These are phyloP conservation scores for Excoecaria agallocha DNA, from an alignment of 345 rosid genomes.

Conservation along the genomic window DNA sequence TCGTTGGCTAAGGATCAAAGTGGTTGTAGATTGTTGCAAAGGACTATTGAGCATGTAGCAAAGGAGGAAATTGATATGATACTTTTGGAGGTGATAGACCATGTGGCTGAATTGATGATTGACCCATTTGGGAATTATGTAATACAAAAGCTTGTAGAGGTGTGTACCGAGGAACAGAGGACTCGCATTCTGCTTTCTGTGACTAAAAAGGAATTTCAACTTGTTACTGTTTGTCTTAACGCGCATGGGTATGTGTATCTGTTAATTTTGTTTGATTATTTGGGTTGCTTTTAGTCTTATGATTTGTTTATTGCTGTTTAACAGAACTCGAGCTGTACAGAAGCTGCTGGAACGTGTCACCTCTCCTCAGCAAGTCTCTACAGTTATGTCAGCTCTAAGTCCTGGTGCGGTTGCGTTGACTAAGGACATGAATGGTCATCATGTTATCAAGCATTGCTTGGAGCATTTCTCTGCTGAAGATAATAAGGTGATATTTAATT, in stretches of 20 bases:
- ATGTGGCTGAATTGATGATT: conserved; percentile 47
- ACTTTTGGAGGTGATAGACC: conserved; percentile 36
- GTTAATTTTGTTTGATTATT: background rate
- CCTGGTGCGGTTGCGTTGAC: conserved; percentile 34
- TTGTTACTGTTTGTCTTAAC: conserved; percentile 48
- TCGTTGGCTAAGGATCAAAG: conserved; percentile 40
- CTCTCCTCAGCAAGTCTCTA: conserved; percentile 31
- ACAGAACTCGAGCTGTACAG: conserved; percentile 51
- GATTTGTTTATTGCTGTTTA: conserved; percentile 16
- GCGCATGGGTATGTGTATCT: conserved; percentile 48
- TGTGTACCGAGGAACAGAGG: conserved; percentile 52
- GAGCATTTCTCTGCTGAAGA: conserved; percentile 40
- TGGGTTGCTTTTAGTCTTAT: background rate
- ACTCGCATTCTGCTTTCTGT: conserved; percentile 35
- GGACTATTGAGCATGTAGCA: conserved; percentile 22
- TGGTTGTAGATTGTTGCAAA: conserved; percentile 28
- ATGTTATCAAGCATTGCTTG: conserved; percentile 51
- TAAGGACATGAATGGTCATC: conserved; percentile 47
- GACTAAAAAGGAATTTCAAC: conserved; percentile 27
- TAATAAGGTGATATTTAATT: conserved; percentile 44
- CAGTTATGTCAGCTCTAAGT: conserved; percentile 35
- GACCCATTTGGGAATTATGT: conserved; percentile 57
- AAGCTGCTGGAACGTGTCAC: conserved; percentile 41
- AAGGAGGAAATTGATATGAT: conserved; percentile 39
- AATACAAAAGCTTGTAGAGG: conserved; percentile 45